Conservation (phyloP, 345 rosid species). For the Erucastrum elatum region DNA sequence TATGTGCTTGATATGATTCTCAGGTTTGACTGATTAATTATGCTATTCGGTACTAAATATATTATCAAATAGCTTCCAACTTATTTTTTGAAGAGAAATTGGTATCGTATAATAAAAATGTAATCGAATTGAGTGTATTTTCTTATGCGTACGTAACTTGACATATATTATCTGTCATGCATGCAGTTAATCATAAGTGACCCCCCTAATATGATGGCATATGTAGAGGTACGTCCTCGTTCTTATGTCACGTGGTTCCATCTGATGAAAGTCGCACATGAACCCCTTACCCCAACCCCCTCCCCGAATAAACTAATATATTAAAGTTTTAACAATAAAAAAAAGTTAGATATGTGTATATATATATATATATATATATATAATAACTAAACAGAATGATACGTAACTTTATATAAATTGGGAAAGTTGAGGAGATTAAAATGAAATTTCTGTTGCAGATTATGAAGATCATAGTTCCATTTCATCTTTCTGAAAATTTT, state of each 20-base stretch:
- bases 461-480: background rate
- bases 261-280: background rate
- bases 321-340: no score
- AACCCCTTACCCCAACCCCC: background rate
- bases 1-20: background rate
- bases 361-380: no score
- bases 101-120: background rate
- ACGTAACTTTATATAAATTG: background rate
- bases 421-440: background rate
- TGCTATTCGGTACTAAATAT: background rate
- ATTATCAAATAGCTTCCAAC: background rate
- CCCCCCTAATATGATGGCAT: conserved; percentile 31
- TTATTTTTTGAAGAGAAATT: background rate
- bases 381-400: background rate
- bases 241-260: conserved; percentile 15
- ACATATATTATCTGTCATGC: background rate
- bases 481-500: background rate
- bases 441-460: background rate
- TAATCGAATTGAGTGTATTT: background rate
- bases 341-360: no score
- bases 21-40: background rate
- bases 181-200: background rate
- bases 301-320: no score
- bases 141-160: background rate
- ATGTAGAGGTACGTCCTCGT: conserved; percentile 12